Conservation (phyloP, 129 eudicot species). For the Helianthus tuberosus region DNA sequence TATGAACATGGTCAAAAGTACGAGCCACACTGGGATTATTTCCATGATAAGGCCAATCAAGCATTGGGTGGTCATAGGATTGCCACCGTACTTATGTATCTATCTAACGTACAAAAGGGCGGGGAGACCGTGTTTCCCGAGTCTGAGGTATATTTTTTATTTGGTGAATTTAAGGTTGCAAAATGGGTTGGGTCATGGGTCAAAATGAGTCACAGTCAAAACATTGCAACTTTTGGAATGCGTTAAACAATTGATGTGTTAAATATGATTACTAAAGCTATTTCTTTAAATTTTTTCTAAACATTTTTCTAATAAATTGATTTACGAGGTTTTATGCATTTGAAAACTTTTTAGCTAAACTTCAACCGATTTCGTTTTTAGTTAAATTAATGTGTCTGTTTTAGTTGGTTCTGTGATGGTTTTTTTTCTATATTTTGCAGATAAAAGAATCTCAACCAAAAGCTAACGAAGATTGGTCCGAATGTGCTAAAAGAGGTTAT, state of each 20-base stretch:
- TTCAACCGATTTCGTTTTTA: not conserved
- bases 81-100: conserved; percentile 93
- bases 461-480: conserved; percentile 66
- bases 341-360: not conserved
- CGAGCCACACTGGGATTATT: conserved; percentile 46
- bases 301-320: not conserved
- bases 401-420: not conserved
- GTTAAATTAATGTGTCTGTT: not conserved
- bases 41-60: conserved; percentile 67
- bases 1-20: conserved; percentile 52
- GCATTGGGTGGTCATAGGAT: conserved; percentile 84
- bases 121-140: conserved; percentile 86
- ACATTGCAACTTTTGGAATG: not conserved
- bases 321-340: not conserved
- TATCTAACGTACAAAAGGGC: conserved; percentile 75
- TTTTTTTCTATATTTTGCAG: conserved; percentile 32
- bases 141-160: conserved; percentile 55
- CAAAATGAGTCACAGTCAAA: not conserved
- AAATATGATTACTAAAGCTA: not conserved
- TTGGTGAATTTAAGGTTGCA: not conserved
- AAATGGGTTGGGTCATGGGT: not conserved
- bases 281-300: not conserved
- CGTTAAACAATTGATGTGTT: not conserved
- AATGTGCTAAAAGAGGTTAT: conserved; percentile 81
- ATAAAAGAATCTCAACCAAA: conserved; percentile 54